Conservation (phyloP, 257 asterid species). For the Capsicum baccatum region DNA sequence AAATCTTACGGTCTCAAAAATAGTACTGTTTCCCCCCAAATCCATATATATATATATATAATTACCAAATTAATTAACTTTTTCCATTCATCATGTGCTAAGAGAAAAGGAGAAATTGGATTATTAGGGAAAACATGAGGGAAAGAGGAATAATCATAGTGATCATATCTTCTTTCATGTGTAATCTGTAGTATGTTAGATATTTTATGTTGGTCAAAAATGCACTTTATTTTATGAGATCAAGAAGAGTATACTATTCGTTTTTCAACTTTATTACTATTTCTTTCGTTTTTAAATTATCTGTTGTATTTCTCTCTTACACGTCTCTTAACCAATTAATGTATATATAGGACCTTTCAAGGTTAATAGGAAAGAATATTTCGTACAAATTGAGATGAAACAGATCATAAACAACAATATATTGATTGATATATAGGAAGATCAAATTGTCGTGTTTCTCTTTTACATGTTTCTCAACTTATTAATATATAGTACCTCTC, state of each 20-base stretch:
- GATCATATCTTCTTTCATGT: background rate
- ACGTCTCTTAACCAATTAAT: no score
- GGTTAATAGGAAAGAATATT: no score
- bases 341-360: no score
- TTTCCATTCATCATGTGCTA: constrained; percentile 21
- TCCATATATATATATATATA: constrained; percentile 2
- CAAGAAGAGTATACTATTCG: background rate
- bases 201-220: constrained; percentile 2
- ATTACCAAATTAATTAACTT: constrained; percentile 26
- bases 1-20: background rate
- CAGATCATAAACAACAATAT: no score
- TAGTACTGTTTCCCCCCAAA: background rate
- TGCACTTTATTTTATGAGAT: constrained; percentile 8
- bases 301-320: no score
- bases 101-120: constrained; percentile 2
- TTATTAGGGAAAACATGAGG: constrained; percentile 17
- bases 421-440: no score
- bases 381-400: no score
- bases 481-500: no score
- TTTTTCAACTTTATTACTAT: no score
- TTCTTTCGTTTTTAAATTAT: no score
- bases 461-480: no score
- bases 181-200: constrained; percentile 5
- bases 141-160: constrained; percentile 1
- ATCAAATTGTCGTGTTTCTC: no score